phyloP scores from a whole-genome alignment of 2,329 filamentous ascomycete genomes.

The Calonectria naviculata region DNA sequence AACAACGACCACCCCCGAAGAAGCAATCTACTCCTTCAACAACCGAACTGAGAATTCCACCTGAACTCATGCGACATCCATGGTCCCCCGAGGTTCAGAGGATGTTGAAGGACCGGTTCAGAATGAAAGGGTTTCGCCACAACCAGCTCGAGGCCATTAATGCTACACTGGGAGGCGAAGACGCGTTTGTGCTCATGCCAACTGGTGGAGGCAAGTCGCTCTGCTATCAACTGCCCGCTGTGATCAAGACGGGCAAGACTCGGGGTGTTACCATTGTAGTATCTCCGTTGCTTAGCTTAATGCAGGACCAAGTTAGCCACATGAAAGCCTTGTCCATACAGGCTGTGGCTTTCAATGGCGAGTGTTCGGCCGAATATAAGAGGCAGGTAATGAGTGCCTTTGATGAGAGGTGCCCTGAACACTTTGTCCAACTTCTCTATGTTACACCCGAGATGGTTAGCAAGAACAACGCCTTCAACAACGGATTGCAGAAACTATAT shows the following conservation, averaged over 20 bases:
- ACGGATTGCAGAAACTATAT: slow-evolving; percentile 76
- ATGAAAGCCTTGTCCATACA: slow-evolving; percentile 79
- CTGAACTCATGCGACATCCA: slow-evolving; percentile 70
- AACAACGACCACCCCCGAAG: slow-evolving; percentile 46
- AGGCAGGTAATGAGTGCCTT: slow-evolving; percentile 74
- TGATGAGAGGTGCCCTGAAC: slow-evolving; percentile 73
- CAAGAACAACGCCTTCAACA: slow-evolving; percentile 78
- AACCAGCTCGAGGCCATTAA: slow-evolving; percentile 98
- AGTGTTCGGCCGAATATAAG: slow-evolving; percentile 72
- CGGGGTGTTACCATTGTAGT: slow-evolving; percentile 91
- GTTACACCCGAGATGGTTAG: slow-evolving; percentile 97
- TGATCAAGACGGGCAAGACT: slow-evolving; percentile 84
- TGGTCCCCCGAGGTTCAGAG: slow-evolving; percentile 90
- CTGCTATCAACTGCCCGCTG: slow-evolving; percentile 93
- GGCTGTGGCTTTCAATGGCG: slow-evolving; percentile 85
- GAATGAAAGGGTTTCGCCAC: slow-evolving; percentile 85
- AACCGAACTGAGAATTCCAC: slow-evolving; percentile 53
- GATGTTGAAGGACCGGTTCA: slow-evolving; percentile 85
- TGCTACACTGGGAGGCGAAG: slow-evolving; percentile 85
- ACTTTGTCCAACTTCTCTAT: slow-evolving; percentile 87
- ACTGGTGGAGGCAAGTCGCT: slow-evolving; percentile 97
- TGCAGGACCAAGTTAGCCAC: slow-evolving; percentile 96
- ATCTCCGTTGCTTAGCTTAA: slow-evolving; percentile 93
- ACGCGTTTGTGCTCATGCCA: slow-evolving; percentile 97
- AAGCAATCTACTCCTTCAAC: slow-evolving; percentile 40